Percentiles rank a stretch among this genome's conserved stretches.
Conservation (phyloP, 257 asterid species). For the Solanum megistacrolobum region DNA sequence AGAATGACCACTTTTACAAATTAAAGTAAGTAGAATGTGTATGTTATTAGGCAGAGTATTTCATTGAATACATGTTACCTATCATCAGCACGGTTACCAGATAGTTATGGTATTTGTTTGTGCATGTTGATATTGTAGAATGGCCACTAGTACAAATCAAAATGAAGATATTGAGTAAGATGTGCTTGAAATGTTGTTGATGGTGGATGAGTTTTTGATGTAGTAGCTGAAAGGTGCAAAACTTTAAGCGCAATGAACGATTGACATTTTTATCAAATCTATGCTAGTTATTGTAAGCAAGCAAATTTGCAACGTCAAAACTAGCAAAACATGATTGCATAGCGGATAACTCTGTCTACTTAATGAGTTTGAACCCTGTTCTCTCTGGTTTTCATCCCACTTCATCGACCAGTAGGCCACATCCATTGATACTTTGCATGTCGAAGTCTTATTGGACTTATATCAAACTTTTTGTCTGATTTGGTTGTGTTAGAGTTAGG, state of each 20-base stretch:
- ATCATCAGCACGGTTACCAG: too few relatives aligned
- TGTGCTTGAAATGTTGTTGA: background rate
- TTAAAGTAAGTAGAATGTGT: background rate
- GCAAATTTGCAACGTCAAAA: background rate
- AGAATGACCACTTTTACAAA: background rate
- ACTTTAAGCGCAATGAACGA: background rate
- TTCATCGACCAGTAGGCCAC: background rate
- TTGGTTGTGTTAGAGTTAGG: background rate
- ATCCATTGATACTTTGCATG: background rate
- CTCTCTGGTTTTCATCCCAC: background rate
- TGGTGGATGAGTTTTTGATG: background rate
- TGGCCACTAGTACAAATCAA: background rate
- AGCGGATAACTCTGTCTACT: background rate
- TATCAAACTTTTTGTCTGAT: background rate
- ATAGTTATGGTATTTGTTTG: background rate
- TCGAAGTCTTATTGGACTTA: background rate
- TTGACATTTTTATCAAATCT: too few relatives aligned
- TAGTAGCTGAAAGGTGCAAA: background rate
- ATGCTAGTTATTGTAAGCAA: background rate
- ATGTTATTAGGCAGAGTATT: background rate
- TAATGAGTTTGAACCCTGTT: background rate
- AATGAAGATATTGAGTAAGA: background rate
- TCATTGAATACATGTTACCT: background rate
- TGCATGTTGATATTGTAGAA: background rate
- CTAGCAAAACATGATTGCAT: background rate